Evolutionary conservation across 768 basidiomycete genomes (phyloP).

Genomic region (Vishniacozyma victoriae): DNA sequence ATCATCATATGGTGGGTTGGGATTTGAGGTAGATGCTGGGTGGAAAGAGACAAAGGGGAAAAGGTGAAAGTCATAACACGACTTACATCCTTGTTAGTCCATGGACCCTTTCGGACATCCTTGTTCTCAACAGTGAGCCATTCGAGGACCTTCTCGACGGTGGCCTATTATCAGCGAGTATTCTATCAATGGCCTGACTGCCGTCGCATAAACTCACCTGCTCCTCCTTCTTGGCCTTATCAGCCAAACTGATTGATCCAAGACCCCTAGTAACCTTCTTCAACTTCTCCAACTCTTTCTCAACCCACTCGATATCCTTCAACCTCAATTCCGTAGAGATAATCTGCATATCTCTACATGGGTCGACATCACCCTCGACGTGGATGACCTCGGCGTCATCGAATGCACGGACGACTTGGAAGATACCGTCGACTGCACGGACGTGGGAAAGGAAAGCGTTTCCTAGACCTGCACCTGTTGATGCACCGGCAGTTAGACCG

Average conservation of each 20-base stretch:
- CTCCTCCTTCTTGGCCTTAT: conserved; percentile 95
- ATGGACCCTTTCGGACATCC: conserved; percentile 87
- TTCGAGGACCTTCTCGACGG: conserved; percentile 77
- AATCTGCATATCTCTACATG: conserved; percentile 92
- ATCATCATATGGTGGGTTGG: conserved; percentile 55
- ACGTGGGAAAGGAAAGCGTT: conserved; percentile 97
- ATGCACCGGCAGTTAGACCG: conserved; percentile 95
- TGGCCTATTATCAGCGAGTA: conserved; percentile 62
- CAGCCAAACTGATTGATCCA: conserved; percentile 72
- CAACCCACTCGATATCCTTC: conserved; percentile 98
- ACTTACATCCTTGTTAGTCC: conserved; percentile 93
- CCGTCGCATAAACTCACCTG: conserved; percentile 56
- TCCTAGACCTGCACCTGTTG: conserved; percentile 94
- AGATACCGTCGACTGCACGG: conserved; percentile 96
- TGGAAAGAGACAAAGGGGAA: neutral
- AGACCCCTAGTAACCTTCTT: conserved; percentile 69
- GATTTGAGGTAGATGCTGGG: conserved; percentile 11
- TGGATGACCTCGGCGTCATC: conserved; percentile 99
- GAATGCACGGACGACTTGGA: conserved; percentile 95
- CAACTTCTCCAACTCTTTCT: conserved; percentile 74
- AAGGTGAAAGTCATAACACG: neutral
- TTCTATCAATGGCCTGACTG: too few species aligned
- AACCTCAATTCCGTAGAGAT: conserved; percentile 88
- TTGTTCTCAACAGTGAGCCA: conserved; percentile 68
- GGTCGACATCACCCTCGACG: conserved; percentile 96